phyloP scores from a whole-genome alignment of 129 eudicot genomes.

The Deinandra increscens region DNA sequence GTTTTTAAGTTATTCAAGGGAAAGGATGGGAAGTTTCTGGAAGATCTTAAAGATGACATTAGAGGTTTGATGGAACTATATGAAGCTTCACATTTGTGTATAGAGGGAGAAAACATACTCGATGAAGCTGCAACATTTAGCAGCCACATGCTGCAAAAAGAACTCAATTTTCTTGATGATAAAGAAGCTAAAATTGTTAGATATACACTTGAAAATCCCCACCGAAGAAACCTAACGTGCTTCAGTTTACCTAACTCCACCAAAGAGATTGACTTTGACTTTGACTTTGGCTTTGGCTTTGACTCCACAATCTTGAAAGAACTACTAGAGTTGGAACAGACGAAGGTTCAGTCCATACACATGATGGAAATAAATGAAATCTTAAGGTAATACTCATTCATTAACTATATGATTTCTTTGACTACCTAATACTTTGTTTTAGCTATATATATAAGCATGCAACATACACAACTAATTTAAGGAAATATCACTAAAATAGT shows the following conservation, averaged over 20 bases:
- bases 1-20: constrained; percentile 30
- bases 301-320: constrained; percentile 27
- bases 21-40: constrained; percentile 17
- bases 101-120: constrained; percentile 39
- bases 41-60: constrained; percentile 7
- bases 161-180: constrained; percentile 7
- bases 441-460: no score
- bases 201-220: constrained; percentile 36
- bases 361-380: constrained; percentile 38
- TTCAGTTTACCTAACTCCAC: constrained; percentile 8
- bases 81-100: constrained; percentile 43
- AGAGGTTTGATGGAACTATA: constrained; percentile 41
- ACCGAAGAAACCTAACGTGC: constrained; percentile 29
- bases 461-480: no score
- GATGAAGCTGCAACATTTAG: constrained; percentile 37
- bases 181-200: constrained; percentile 23
- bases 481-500: no score
- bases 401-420: no score
- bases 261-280: no score
- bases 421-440: no score
- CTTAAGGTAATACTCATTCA: constrained; percentile 23
- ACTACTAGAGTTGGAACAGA: constrained; percentile 33
- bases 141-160: constrained; percentile 14
- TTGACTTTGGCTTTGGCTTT: no score
- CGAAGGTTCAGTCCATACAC: constrained; percentile 14